Conservation (phyloP, 768 basidiomycete genomes). For the Auriculariales sp. region DNA sequence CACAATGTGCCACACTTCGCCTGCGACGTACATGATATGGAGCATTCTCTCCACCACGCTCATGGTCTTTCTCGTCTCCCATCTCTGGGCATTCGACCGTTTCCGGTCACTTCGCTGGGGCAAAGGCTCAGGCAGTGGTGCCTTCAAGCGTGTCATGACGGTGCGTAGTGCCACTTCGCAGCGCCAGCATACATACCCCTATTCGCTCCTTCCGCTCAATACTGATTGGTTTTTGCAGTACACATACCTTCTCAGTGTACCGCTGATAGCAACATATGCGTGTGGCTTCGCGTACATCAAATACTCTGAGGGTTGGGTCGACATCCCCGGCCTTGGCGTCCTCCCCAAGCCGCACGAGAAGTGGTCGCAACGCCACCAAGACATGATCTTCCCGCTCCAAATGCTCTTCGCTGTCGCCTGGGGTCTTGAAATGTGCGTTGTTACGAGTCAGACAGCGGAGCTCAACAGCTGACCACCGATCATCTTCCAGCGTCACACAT, state of each 20-base stretch:
- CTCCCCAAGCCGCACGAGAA: slow-evolving; percentile 45
- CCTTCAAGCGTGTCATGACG: slow-evolving; percentile 79
- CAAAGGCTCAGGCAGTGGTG: slow-evolving; percentile 47
- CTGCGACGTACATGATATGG: slow-evolving; percentile 51
- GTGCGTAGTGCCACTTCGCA: slow-evolving; percentile 25
- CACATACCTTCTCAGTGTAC: slow-evolving; percentile 51
- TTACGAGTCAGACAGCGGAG: background rate
- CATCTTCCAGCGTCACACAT: slow-evolving; percentile 49
- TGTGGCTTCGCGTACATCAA: slow-evolving; percentile 59
- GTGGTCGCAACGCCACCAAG: slow-evolving; percentile 34
- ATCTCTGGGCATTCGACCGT: slow-evolving; percentile 68
- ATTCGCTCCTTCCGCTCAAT: background rate
- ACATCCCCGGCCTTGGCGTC: slow-evolving; percentile 34
- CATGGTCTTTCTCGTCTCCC: slow-evolving; percentile 47
- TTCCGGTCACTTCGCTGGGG: slow-evolving; percentile 73
- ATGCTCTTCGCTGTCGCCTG: slow-evolving; percentile 52
- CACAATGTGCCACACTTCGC: slow-evolving; percentile 48
- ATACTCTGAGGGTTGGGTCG: slow-evolving; percentile 49
- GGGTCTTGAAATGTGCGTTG: slow-evolving; percentile 58
- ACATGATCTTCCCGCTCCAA: slow-evolving; percentile 49
- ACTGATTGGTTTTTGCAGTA: slow-evolving; percentile 32
- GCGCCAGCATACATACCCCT: background rate
- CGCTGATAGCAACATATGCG: slow-evolving; percentile 41
- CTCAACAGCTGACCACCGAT: background rate
- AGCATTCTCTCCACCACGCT: slow-evolving; percentile 38